Evolutionary conservation across 352 stramenopile genomes (phyloP), one percentile per base, ranked within the genome.

Genomic region (Globisporangium barbulae): DNA sequence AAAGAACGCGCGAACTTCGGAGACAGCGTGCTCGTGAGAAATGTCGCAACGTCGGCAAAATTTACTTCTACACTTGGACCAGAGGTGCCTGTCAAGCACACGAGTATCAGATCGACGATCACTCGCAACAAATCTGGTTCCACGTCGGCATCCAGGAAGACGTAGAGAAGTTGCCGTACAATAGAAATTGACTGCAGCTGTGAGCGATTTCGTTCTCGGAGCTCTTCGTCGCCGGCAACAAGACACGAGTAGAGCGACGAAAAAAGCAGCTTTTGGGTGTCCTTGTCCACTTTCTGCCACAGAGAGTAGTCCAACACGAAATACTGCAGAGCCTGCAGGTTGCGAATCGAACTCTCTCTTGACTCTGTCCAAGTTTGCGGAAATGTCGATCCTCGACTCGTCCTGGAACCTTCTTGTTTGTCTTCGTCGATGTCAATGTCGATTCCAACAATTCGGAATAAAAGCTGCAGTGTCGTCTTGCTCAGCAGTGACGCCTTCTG

Each of bases 291-390:
- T 62, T 79, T 78, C 55, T 87, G 70, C 83, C 83, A 92, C 10
- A 92, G 69, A 2, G 76, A 86, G 44, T 88, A 86, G 54, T 92
- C 83, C 50, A 92, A 61, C 31, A 90, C 73, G 59, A 90, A 90
- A 42, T 92, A 73, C 55, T 92, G 83, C 17, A 90, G 64, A 9
- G 81, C 83, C 41, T 85, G 70, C 13, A 90, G 66, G 63, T 88
- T 89, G 8, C 81, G 76, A 44, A 88, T 81, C 8, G 70, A 71
- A 65, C 73, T 80, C 28, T 88, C 74, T 9, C 48, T 37, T 3
- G 37, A 8, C 8, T 50, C 39, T 5, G 12, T 37, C 1, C 31
- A n/a, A 1, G 45, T 8, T 42, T 72, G 57, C 39, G 15, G 52
- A n/a, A 52, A 25, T 19, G n/a, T 21, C 25, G 41, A 53, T 7